These are phyloP conservation scores for Kwoniella newhampshirensis DNA, from an alignment of 768 basidiomycete genomes.

Conservation along the genomic window DNA sequence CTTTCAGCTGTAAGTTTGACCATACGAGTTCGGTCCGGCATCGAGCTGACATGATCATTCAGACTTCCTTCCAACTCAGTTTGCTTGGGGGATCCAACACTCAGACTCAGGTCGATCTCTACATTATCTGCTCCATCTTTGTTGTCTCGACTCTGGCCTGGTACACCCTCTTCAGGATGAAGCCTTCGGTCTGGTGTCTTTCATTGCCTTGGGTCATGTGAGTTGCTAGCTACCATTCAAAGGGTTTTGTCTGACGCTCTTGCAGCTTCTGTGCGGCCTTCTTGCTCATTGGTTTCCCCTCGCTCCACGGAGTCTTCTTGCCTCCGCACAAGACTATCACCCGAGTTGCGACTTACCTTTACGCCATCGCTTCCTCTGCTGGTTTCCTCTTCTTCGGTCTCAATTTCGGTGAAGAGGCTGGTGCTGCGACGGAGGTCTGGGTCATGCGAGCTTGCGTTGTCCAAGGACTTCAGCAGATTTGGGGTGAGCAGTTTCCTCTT, in stretches of 20 bases:
- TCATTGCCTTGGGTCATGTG: slow-evolving; percentile 80
- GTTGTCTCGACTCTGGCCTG: slow-evolving; percentile 79
- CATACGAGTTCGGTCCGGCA: neutral
- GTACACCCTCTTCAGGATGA: slow-evolving; percentile 85
- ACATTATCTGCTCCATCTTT: slow-evolving; percentile 87
- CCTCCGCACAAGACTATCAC: slow-evolving; percentile 67
- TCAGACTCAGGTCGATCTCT: slow-evolving; percentile 75
- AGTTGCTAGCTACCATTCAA: slow-evolving; percentile 11
- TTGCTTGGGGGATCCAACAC: slow-evolving; percentile 82
- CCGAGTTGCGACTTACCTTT: slow-evolving; percentile 80
- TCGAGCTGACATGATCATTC: slow-evolving; percentile 1
- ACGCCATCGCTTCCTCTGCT: slow-evolving; percentile 88
- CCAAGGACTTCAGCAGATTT: slow-evolving; percentile 91
- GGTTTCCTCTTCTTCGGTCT: slow-evolving; percentile 91
- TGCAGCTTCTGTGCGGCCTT: slow-evolving; percentile 75
- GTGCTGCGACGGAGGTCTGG: slow-evolving; percentile 94
- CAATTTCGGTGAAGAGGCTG: slow-evolving; percentile 97
- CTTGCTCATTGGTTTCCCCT: slow-evolving; percentile 85
- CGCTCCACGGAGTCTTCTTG: slow-evolving; percentile 63
- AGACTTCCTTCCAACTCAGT: slow-evolving; percentile 85
- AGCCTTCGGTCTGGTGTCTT: slow-evolving; percentile 82
- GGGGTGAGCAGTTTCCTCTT: slow-evolving; percentile 58
- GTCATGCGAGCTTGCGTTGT: slow-evolving; percentile 85
- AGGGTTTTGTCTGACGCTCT: neutral
- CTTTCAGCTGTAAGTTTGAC: slow-evolving; percentile 41